Conservation (phyloP, 176 grass and related monocot genomes). For the Aechmea fasciata region DNA sequence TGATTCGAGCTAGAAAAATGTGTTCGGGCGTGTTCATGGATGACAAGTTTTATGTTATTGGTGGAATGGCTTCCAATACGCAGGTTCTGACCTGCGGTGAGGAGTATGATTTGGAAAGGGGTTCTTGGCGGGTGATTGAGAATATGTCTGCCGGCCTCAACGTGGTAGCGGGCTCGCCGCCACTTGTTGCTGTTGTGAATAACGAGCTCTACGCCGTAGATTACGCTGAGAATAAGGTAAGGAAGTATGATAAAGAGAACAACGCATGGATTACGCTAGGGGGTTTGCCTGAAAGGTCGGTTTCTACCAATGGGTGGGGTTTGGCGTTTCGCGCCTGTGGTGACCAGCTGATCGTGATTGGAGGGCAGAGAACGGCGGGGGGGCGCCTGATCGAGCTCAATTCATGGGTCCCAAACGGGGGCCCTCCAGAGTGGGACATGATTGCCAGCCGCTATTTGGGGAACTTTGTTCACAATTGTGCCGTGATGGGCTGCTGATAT, state of each 20-base stretch:
- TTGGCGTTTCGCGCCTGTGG: slow-evolving; percentile 41
- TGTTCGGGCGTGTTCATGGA: slow-evolving; percentile 55
- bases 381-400: slow-evolving; percentile 34
- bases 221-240: slow-evolving; percentile 29
- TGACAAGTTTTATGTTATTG: slow-evolving; percentile 39
- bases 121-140: slow-evolving; percentile 33
- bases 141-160: slow-evolving; percentile 40
- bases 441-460: slow-evolving; percentile 25
- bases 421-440: slow-evolving; percentile 30
- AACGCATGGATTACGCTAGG: slow-evolving; percentile 44
- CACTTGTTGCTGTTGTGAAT: slow-evolving; percentile 48
- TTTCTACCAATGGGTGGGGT: slow-evolving; percentile 35
- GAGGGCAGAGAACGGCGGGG: slow-evolving; percentile 23
- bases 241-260: slow-evolving; percentile 34
- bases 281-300: slow-evolving; percentile 33
- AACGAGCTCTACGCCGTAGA: slow-evolving; percentile 46
- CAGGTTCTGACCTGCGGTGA: slow-evolving; percentile 32
- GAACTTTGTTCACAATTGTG: slow-evolving; percentile 56
- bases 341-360: slow-evolving; percentile 39
- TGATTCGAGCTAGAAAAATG: slow-evolving; percentile 36
- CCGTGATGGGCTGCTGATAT: slow-evolving; percentile 56
- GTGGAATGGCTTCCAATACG: slow-evolving; percentile 27
- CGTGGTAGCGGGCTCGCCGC: slow-evolving; percentile 25
- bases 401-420: slow-evolving; percentile 36
- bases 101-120: slow-evolving; percentile 41